phyloP scores from a whole-genome alignment of 192 early-diverging fungal genomes.

The Kappamyces sp. region DNA sequence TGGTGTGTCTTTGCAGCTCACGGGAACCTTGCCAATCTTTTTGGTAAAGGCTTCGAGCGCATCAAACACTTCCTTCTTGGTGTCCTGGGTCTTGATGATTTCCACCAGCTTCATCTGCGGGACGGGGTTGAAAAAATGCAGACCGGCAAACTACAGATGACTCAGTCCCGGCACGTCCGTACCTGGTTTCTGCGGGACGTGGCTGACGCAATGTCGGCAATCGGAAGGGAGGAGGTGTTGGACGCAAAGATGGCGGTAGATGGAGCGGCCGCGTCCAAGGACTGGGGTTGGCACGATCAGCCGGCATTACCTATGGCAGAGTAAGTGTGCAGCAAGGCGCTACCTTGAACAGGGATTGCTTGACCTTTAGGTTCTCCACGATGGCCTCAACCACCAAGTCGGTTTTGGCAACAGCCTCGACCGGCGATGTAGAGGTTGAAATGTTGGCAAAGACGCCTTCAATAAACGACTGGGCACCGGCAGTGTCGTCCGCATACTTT shows the following conservation, averaged over 20 bases:
- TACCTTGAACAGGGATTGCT: conserved; percentile 72
- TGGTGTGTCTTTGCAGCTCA: conserved; percentile 94
- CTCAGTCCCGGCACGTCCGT: too few relatives aligned
- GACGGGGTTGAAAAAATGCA: conserved; percentile 99
- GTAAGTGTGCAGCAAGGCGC: conserved; percentile 18
- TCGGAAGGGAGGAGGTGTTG: conserved; percentile 90
- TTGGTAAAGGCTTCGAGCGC: conserved; percentile 62
- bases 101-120: conserved; percentile 98
- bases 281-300: background rate
- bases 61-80: conserved; percentile 56
- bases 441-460: conserved; percentile 67
- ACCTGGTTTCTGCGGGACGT: conserved; percentile 25
- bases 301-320: too few relatives aligned
- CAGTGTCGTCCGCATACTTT: conserved; percentile 69
- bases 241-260: conserved; percentile 72
- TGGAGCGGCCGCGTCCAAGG: conserved; percentile 62
- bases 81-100: conserved; percentile 69
- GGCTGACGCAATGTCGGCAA: conserved; percentile 70
- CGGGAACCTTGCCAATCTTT: conserved; percentile 79
- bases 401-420: conserved; percentile 51
- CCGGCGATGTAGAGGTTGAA: conserved; percentile 57
- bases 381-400: conserved; percentile 94
- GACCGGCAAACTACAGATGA: conserved; percentile 64
- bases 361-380: conserved; percentile 86
- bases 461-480: conserved; percentile 57